Evolutionary conservation across 495 filamentous ascomycete species (phyloP).

Genomic region (Aspergillus bertholletiae): DNA sequence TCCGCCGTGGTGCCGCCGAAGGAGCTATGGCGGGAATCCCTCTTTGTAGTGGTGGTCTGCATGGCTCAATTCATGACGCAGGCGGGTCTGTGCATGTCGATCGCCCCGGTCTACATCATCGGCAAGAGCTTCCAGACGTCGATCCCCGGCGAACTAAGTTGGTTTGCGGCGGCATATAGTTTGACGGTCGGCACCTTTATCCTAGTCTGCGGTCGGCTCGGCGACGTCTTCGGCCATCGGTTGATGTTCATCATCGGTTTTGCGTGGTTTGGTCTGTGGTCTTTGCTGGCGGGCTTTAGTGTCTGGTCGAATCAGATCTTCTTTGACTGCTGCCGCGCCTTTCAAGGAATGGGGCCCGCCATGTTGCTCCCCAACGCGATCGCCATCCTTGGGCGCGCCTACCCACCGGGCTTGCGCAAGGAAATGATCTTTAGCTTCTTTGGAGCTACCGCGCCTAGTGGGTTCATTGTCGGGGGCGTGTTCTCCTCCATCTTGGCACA

Average conservation of each 20-base stretch:
- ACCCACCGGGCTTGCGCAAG: conserved; percentile 47
- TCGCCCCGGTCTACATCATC: conserved; percentile 42
- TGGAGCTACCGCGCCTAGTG: conserved; percentile 55
- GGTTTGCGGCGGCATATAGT: conserved; percentile 48
- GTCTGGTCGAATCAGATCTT: conserved; percentile 33
- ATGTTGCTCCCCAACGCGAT: conserved; percentile 48
- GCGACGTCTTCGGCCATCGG: conserved; percentile 63
- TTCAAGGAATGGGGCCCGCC: conserved; percentile 53
- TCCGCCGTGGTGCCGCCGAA: conserved; percentile 11
- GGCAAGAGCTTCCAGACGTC: conserved; percentile 38
- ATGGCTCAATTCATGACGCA: conserved; percentile 49
- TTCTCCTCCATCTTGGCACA: conserved; percentile 50
- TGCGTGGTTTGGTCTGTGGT: conserved; percentile 61
- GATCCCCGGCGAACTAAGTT: conserved; percentile 40
- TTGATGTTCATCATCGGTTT: conserved; percentile 57
- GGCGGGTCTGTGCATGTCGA: conserved; percentile 34
- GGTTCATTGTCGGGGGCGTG: conserved; percentile 47
- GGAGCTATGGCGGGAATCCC: conserved; percentile 25
- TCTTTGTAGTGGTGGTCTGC: conserved; percentile 44
- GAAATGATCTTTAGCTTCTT: conserved; percentile 60
- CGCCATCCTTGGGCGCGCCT: conserved; percentile 42
- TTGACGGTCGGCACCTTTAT: conserved; percentile 64
- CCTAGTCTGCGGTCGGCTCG: conserved; percentile 58
- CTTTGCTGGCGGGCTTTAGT: conserved; percentile 51
- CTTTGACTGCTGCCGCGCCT: conserved; percentile 43